Evolutionary conservation across 164 flowering plant species (phyloP), one percentile per base, ranked within the genome.

Genomic region (Aristolochia fimbriata): DNA sequence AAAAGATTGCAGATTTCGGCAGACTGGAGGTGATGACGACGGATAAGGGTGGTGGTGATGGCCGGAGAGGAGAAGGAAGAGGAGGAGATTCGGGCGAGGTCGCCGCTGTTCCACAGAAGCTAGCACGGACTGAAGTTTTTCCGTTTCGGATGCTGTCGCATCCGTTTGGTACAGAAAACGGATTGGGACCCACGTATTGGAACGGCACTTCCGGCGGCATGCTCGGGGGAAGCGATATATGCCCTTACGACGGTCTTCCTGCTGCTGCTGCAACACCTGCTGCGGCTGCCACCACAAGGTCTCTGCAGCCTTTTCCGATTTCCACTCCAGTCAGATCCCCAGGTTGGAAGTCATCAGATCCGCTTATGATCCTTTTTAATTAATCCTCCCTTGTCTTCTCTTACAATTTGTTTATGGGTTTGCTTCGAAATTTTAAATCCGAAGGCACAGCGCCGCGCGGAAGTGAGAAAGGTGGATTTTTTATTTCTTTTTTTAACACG

Each of bases 241-340:
- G 57, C 45, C 21, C 50, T 48, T 71, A 62, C 72, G 75, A 66
- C 71, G 79, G 52, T 48, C 67, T 59, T 17, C 37, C 51, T 33
- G 49, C 51, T 0, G 50, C 51, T 50, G 55, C 64, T 19, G 53
- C 46, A 24, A 61, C 64, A 7, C 21, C 53, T 8, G 67, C 59
- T 16, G 65, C 49, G 17, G 67, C 56, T 30, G 62, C 69, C 58
- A 43, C 47, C 17, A 25, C 68, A 43, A 59, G 65, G 67, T 46
- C 77, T 49, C 50, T 65, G 75, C 77, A 69, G 78, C 70, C 80
- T 76, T 74, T 76, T 68, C 66, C 62, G 59, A 30, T 54, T 62
- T 25, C 73, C 65, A 65, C 60, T 62, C 47, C 73, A 67, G 68
- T 67, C 69, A 65, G 65, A 70, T 76, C 77, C 76, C 68, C 76